Evolutionary conservation across 202 grass and related monocot species (phyloP), one percentile per base, ranked within the genome.

Genomic region (Setaria viridis): DNA sequence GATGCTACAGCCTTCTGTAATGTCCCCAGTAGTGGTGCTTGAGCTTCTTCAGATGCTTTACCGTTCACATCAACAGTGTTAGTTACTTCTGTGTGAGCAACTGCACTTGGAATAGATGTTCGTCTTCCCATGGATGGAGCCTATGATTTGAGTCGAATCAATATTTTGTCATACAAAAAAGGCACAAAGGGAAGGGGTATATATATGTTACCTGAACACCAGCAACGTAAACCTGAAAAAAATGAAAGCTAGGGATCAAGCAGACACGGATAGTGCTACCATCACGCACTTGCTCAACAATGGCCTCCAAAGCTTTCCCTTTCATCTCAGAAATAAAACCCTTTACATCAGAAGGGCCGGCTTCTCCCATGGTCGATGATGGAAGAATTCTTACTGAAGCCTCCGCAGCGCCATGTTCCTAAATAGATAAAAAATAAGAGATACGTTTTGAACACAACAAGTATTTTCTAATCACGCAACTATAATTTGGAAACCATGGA

Each of bases 51-150:
- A 70, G 70, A 78, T 74, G 46, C 77, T 91, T 81, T 74, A 25
- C 79, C 87, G 76, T 91, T 93, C 62, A 84, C 76, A 87, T 72
- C 30, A 19, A 70, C 57, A 67, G 86, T 69, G 35, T 50, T 10
- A 42, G 82, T 46, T 43, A 37, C 72, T 46, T 88, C 78, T 34
- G 41, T 66, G 81, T 84, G 86, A 67, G 88, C 39, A 78, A 80
- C 60, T 12, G 57, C 41, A 43, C 64, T 82, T 64, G 67, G 74
- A 85, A 56, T 76, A 4, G 66, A 83, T 63, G 78, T 58, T 16
- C 91, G 92, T 81, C 89, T 93, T 84, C 92, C 95, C 92, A 93
- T 93, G 3, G 92, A 98, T 6, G 95, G 95, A 67, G 95, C 57
- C 95, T 97, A 84, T 11, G 1, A 12, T 88, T 72, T 46, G 21